A percentile compares a stretch with the other conserved stretches of the same genome.
These are phyloP conservation scores for Leptographium wingfieldii DNA, from an alignment of 2,329 filamentous ascomycete genomes.

Conservation along the genomic window DNA sequence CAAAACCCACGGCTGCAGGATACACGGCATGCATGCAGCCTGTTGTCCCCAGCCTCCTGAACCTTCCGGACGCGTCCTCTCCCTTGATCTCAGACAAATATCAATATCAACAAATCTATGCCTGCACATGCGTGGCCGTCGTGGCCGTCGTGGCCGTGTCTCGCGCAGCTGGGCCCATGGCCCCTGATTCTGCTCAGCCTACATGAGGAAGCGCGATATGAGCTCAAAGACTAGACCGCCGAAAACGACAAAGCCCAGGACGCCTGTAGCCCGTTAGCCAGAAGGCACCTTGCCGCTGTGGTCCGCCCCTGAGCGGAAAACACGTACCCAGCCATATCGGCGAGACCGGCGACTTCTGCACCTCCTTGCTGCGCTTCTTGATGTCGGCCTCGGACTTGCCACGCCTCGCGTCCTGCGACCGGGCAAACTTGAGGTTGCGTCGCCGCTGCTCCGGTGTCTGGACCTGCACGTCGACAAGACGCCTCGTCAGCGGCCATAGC, in stretches of 20 bases:
- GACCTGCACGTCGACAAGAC: constrained; percentile 34
- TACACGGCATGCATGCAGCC: background rate
- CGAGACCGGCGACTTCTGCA: constrained; percentile 48
- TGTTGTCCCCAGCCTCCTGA: background rate
- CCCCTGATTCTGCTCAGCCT: background rate
- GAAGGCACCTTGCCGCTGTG: background rate
- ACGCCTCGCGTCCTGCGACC: constrained; percentile 58
- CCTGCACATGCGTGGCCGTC: too few species aligned
- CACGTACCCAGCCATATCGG: constrained; percentile 47
- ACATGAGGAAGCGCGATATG: constrained; percentile 35
- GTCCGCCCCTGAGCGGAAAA: background rate
- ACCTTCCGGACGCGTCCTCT: background rate
- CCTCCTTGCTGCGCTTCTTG: constrained; percentile 46
- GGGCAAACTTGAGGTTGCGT: constrained; percentile 67
- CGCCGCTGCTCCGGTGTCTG: constrained; percentile 77
- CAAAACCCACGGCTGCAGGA: background rate
- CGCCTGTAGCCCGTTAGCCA: constrained; percentile 21
- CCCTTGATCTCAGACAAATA: background rate
- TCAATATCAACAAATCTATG: too few species aligned
- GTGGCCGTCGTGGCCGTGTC: background rate
- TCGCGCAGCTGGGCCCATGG: too few species aligned
- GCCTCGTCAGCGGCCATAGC: background rate
- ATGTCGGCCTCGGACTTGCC: constrained; percentile 57
- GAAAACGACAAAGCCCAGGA: constrained; percentile 49
- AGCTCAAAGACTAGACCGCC: constrained; percentile 48